phyloP scores from a whole-genome alignment of 2,329 filamentous ascomycete genomes.

The Neonectria sp. region DNA sequence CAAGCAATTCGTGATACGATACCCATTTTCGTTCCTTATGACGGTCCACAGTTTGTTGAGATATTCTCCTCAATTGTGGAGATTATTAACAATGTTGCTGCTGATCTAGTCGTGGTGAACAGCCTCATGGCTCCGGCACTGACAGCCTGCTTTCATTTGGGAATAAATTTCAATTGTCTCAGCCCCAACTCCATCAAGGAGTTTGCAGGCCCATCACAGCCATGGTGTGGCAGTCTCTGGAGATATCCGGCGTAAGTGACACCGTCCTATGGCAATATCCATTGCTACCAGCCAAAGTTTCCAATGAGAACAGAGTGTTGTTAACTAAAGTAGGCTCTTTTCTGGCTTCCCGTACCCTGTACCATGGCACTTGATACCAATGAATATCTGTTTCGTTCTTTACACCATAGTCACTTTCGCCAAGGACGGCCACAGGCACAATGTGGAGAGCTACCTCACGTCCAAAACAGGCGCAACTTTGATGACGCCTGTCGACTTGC shows the following conservation, averaged over 20 bases:
- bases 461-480: slow-evolving; percentile 34
- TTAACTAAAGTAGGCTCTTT: slow-evolving; percentile 51
- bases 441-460: slow-evolving; percentile 30
- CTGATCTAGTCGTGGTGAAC: slow-evolving; percentile 60
- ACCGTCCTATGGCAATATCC: neutral
- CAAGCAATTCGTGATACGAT: slow-evolving; percentile 53
- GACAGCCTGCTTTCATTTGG: slow-evolving; percentile 57
- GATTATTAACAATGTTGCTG: slow-evolving; percentile 55
- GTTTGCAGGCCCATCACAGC: slow-evolving; percentile 57
- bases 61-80: slow-evolving; percentile 56
- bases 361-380: slow-evolving; percentile 58
- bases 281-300: too few relatives aligned
- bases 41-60: slow-evolving; percentile 55
- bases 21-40: slow-evolving; percentile 38
- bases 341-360: slow-evolving; percentile 63
- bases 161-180: slow-evolving; percentile 54
- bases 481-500: slow-evolving; percentile 41
- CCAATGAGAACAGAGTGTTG: too few relatives aligned
- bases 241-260: slow-evolving; percentile 56
- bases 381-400: slow-evolving; percentile 59
- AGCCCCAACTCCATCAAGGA: slow-evolving; percentile 62
- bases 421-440: slow-evolving; percentile 25
- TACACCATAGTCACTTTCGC: slow-evolving; percentile 34
- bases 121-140: slow-evolving; percentile 60
- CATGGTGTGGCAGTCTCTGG: slow-evolving; percentile 52